Evolutionary conservation across 2,329 filamentous ascomycete genomes (phyloP).

Genomic region (Madurella fahalii): DNA sequence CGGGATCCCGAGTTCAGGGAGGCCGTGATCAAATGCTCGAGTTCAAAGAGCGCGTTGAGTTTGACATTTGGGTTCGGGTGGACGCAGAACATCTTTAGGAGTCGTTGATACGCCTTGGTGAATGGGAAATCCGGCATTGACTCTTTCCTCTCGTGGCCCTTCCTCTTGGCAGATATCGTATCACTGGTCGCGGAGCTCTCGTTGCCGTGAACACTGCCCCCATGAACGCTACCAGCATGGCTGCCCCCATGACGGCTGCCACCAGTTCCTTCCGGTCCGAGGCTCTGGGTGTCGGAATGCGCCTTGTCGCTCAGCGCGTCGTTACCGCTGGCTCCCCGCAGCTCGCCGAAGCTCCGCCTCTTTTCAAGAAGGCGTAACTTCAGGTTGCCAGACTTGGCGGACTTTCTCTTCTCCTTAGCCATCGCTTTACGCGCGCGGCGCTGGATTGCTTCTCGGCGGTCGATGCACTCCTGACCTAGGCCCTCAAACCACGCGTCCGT

Average conservation of each 20-base stretch:
- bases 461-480: conserved; percentile 62
- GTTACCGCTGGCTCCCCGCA: conserved; percentile 49
- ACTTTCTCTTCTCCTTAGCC: conserved; percentile 42
- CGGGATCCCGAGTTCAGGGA: conserved; percentile 59
- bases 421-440: conserved; percentile 39
- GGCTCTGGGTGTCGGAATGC: conserved; percentile 27
- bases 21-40: conserved; percentile 76
- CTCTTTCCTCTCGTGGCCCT: conserved; percentile 31
- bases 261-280: conserved; percentile 34
- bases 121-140: conserved; percentile 66
- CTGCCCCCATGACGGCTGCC: conserved; percentile 27
- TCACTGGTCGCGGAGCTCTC: conserved; percentile 41
- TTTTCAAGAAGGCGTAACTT: conserved; percentile 56
- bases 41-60: conserved; percentile 74
- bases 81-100: conserved; percentile 82
- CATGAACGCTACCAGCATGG: conserved; percentile 29
- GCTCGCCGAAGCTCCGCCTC: conserved; percentile 64
- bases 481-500: conserved; percentile 83
- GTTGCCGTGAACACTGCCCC: conserved; percentile 32
- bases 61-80: conserved; percentile 86
- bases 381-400: conserved; percentile 37
- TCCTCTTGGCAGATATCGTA: conserved; percentile 33
- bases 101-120: conserved; percentile 69
- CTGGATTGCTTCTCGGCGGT: conserved; percentile 55
- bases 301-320: conserved; percentile 29